Base-by-base conservation (phyloP, 805 yeast genomes). In the Debaryomyces maramus region DNA sequence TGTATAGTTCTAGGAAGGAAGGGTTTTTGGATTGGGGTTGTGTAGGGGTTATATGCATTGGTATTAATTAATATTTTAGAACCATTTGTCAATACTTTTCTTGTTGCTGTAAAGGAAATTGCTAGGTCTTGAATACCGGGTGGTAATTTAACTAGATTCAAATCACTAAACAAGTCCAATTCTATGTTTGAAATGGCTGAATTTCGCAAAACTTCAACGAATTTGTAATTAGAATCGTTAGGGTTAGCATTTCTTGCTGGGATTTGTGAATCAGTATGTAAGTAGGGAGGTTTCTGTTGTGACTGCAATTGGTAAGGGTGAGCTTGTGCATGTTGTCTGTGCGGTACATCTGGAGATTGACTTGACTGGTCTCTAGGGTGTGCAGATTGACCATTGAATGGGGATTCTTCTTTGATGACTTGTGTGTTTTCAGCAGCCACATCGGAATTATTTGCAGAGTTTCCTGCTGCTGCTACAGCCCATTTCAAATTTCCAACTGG, bases 401-500 rank as follows among this genome's bases (percentile, higher is more conserved):
- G 13, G n/a, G n/a, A n/a, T 10, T 24, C 28, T 24, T 24, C 28
- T 10, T 24, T 24, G 3, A 24, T 24, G 13, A 15, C 15, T 15
- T 24, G 11, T n/a, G 13, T 8, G 13, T 24, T 24, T 24, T 24
- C 13, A 15, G 15, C 13, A n/a, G 13, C 13, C 13, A 13, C 28
- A 15, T 10, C 13, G 6, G 28, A 24, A 24, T 13, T 24, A 24
- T 13, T n/a, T 24, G 28, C 15, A 6, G 9, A 13, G 13, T 15
- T 24, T 24, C 28, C 50, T 21, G 48, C 75, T 4, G 80, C 81
- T 4, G 80, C 80, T 1, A 79, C 64, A 0, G 83, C 68, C 69
- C 81, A 79, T 52, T 78, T 78, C 38, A 79, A 58, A 34, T 74
- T 78, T 10, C 79, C 78, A 6, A 73, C 67, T 6, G 80, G 78